Conservation (phyloP, 148 eudicot genomes). For the Chenopodium formosanum region DNA sequence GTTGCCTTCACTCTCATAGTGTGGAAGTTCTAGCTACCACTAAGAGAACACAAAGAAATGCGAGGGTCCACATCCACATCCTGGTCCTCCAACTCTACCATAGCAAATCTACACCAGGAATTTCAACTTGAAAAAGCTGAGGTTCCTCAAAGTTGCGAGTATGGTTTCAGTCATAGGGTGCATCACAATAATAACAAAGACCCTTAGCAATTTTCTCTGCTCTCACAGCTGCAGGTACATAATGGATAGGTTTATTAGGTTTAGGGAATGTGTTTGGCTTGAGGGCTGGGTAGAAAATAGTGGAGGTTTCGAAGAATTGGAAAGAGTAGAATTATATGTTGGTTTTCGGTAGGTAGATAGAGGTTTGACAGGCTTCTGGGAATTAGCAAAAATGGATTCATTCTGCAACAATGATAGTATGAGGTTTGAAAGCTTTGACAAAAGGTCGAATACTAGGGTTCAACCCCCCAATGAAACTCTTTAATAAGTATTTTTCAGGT, state of each 20-base stretch:
- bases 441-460: not conserved
- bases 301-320: too few relatives aligned
- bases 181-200: not conserved
- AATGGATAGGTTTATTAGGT: not conserved
- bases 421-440: too few relatives aligned
- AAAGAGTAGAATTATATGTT: too few relatives aligned
- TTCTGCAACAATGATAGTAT: too few relatives aligned
- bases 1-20: not conserved
- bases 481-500: not conserved
- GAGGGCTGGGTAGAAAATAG: too few relatives aligned
- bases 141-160: not conserved
- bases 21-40: not conserved
- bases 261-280: not conserved
- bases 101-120: not conserved
- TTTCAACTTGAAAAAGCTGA: not conserved
- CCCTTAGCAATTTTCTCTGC: not conserved
- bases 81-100: not conserved
- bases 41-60: not conserved
- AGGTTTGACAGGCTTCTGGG: too few relatives aligned
- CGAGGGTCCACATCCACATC: not conserved
- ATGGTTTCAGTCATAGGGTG: not conserved
- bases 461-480: not conserved
- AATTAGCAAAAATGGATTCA: too few relatives aligned
- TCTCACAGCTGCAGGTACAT: not conserved
- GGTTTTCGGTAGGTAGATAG: too few relatives aligned